Base-by-base conservation (phyloP, 306 rosid genomes). In the Luffa aegyptiaca region DNA sequence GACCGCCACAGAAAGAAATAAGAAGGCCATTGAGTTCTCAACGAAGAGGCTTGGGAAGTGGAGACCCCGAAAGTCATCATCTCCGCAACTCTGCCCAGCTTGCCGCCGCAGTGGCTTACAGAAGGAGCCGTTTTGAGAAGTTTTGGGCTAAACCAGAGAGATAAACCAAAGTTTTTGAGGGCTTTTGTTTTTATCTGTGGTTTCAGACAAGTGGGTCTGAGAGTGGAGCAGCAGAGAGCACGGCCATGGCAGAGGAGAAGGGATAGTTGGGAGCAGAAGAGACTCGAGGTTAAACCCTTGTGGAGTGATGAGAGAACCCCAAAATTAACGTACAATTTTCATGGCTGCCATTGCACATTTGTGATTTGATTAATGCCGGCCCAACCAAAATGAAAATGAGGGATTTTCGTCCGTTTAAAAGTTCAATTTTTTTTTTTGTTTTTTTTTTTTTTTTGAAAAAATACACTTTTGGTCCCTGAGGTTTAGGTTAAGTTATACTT, bases 11-110 rank as follows among this genome's bases (percentile, higher is more conserved):
- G 71, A 12, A 87, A 84, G 86, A 86, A 88, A 82, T 83, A 82
- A 5, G 91, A 88, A 53, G 92, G 90, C 86, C 88, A 86, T 78
- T 79, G 79, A 39, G 90, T 91, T 42, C 96, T 81, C 16, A 93
- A 80, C 52, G 88, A 81, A 73, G 84, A 82, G 36, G 86, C 85
- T 42, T 88, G 93, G 76, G 89, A 65, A 71, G 93, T 85, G 69
- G 91, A 87, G 52, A 89, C 80, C 79, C 92, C 96, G 90, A 90
- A 85, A 80, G 91, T 84, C 85, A 81, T 87, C 81, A 82, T 75
- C 80, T 84, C 83, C 66, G 82, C 81, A 66, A 85, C 86, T 82
- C 81, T 87, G 77, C 88, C 90, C 84, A 93, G 89, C 85, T 91
- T 91, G 82, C 75, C 21, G 77, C 83, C 81, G 44, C 61, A 81